phyloP scores from a whole-genome alignment of 2,329 filamentous ascomycete genomes.

The Phialocephala sp. region DNA sequence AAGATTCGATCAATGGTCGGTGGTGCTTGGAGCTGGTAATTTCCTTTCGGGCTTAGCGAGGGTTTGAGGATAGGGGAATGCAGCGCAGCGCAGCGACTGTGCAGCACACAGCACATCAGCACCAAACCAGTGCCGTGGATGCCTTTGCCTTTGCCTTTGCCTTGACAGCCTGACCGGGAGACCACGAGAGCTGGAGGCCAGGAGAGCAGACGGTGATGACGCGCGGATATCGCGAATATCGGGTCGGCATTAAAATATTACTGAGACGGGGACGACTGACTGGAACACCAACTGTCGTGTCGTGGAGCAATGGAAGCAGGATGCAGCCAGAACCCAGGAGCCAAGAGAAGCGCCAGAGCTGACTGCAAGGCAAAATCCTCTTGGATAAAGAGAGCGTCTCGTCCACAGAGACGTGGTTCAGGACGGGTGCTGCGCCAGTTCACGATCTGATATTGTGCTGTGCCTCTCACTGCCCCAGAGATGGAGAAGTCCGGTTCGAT shows the following conservation, averaged over 20 bases:
- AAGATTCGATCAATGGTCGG: slow-evolving; percentile 14
- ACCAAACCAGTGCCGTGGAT: background rate
- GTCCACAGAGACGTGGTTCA: background rate
- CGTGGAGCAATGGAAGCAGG: slow-evolving; percentile 4
- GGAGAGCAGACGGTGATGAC: background rate
- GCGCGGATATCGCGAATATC: slow-evolving; percentile 3
- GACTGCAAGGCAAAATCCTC: background rate
- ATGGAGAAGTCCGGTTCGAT: slow-evolving; percentile 6
- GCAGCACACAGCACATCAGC: no score
- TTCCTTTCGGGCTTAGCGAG: slow-evolving; percentile 42
- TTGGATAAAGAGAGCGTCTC: background rate
- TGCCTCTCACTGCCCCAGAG: slow-evolving; percentile 3
- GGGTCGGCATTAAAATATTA: slow-evolving; percentile 14
- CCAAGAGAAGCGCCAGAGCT: no score
- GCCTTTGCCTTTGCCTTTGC: no score
- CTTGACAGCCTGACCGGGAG: no score
- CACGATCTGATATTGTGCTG: slow-evolving; percentile 6
- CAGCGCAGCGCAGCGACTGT: no score
- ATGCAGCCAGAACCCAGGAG: background rate
- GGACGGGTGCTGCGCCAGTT: background rate
- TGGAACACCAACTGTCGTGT: slow-evolving; percentile 10
- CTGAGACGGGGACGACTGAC: background rate
- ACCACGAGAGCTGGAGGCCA: background rate
- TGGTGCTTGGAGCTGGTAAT: slow-evolving; percentile 29
- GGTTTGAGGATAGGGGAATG: slow-evolving; percentile 33